These are phyloP conservation scores for Glarea lozoyensis DNA, from an alignment of 495 filamentous ascomycete species.

Conservation along the genomic window DNA sequence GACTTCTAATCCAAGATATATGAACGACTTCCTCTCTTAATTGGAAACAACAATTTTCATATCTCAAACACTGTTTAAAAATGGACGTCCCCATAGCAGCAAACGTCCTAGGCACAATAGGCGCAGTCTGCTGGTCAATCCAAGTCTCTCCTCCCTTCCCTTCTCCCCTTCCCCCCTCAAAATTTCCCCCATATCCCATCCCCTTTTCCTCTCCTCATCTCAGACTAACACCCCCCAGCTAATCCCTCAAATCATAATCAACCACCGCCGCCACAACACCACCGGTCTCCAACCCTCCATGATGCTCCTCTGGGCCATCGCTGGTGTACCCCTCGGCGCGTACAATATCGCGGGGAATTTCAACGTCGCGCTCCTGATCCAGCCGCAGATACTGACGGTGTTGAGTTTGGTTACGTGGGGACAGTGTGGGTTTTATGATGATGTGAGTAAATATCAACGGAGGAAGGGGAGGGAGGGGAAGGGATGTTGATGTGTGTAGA, in stretches of 20 bases:
- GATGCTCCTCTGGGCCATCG: constrained; percentile 60
- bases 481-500: constrained; percentile 20
- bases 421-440: constrained; percentile 56
- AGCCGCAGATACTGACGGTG: constrained; percentile 52
- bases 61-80: not conserved
- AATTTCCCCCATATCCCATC: constrained; percentile 1
- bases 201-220: constrained; percentile 11
- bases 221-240: constrained; percentile 31
- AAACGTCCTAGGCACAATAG: constrained; percentile 47
- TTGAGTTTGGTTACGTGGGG: constrained; percentile 56
- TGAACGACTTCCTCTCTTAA: not conserved
- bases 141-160: not conserved
- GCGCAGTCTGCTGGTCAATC: constrained; percentile 34
- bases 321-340: constrained; percentile 54
- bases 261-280: constrained; percentile 51
- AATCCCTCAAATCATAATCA: constrained; percentile 56
- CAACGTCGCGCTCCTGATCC: constrained; percentile 50
- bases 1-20: too few relatives aligned
- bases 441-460: constrained; percentile 19
- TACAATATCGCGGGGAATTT: constrained; percentile 55
- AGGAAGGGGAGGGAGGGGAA: not conserved
- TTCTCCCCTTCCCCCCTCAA: not conserved
- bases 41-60: too few relatives aligned
- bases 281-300: constrained; percentile 51
- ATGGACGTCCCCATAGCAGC: constrained; percentile 48